Conservation (phyloP, 306 rosid species). For the Adenanthera pavonina region DNA sequence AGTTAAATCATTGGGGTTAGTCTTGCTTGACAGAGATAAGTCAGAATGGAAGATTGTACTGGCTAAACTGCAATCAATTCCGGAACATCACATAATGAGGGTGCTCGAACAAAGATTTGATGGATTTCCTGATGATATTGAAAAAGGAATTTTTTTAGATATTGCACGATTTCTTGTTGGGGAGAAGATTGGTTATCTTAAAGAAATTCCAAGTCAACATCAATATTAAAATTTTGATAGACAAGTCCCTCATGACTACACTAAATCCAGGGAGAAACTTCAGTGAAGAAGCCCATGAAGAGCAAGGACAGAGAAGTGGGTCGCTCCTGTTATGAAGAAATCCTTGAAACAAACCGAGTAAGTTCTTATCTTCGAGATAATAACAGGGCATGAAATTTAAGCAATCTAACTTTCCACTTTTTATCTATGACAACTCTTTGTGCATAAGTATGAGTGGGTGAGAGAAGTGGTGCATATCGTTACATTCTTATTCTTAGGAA, state of each 20-base stretch:
- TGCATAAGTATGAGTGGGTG: too few species aligned
- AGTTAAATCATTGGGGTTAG: slow-evolving; percentile 35
- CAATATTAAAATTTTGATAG: neutral
- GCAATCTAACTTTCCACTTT: neutral
- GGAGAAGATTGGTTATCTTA: neutral
- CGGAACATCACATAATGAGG: neutral
- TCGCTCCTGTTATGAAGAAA: neutral
- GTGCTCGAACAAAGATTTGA: neutral
- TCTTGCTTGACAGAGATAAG: neutral
- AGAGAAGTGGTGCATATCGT: too few species aligned
- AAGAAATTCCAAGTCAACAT: neutral
- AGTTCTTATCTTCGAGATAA: neutral
- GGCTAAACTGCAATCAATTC: slow-evolving; percentile 6
- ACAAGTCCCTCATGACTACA: slow-evolving; percentile 33
- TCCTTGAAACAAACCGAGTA: neutral
- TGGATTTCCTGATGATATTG: neutral
- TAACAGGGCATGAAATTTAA: neutral
- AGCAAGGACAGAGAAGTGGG: neutral
- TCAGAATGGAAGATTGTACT: slow-evolving; percentile 35
- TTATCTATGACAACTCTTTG: too few species aligned
- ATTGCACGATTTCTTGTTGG: slow-evolving; percentile 6
- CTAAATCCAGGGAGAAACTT: neutral
- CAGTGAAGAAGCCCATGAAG: neutral
- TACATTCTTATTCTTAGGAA: slow-evolving; percentile 8
- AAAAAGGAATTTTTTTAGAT: slow-evolving; percentile 37